Conservation (phyloP, 139 green algal species). For the Astrephomene gubernaculifera region DNA sequence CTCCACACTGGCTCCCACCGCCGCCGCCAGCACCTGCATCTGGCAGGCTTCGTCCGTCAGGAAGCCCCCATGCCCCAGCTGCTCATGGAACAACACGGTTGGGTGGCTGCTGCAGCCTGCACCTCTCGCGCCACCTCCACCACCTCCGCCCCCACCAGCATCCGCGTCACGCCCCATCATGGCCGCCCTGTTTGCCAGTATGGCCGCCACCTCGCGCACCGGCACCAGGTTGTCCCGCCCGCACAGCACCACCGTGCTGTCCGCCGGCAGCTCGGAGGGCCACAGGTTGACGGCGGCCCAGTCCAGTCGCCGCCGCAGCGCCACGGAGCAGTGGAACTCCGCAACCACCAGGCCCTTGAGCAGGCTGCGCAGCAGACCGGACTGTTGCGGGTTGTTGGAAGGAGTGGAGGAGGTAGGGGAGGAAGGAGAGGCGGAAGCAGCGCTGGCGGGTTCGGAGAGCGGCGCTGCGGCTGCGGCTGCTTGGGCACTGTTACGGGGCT, state of each 20-base stretch:
- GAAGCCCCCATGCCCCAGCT: conserved; percentile 33
- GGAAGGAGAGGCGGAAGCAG: not conserved
- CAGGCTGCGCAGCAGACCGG: conserved; percentile 7
- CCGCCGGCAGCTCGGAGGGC: conserved; percentile 42
- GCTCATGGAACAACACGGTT: conserved; percentile 6
- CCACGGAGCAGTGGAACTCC: conserved; percentile 51
- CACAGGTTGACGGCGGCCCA: conserved; percentile 59
- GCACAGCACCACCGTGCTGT: conserved; percentile 35
- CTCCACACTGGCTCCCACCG: not conserved
- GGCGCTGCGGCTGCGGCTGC: not conserved
- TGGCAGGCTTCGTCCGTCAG: conserved; percentile 16
- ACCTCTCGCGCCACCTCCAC: not conserved
- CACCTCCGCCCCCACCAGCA: not conserved
- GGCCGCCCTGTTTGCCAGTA: conserved; percentile 39
- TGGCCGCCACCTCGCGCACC: conserved; percentile 17
- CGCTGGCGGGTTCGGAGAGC: too few species aligned
- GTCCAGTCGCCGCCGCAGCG: conserved; percentile 45
- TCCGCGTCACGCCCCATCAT: not conserved
- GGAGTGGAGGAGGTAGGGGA: not conserved
- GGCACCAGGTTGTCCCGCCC: conserved; percentile 56
- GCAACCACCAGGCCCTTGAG: conserved; percentile 46
- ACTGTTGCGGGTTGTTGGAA: not conserved
- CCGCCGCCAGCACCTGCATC: conserved; percentile 16
- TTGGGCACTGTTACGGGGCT: too few species aligned
- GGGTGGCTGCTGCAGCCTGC: not conserved